Evolutionary conservation across 1,284 basidiomycete genomes (phyloP).

Genomic region (Apiotrichum laibachii): DNA sequence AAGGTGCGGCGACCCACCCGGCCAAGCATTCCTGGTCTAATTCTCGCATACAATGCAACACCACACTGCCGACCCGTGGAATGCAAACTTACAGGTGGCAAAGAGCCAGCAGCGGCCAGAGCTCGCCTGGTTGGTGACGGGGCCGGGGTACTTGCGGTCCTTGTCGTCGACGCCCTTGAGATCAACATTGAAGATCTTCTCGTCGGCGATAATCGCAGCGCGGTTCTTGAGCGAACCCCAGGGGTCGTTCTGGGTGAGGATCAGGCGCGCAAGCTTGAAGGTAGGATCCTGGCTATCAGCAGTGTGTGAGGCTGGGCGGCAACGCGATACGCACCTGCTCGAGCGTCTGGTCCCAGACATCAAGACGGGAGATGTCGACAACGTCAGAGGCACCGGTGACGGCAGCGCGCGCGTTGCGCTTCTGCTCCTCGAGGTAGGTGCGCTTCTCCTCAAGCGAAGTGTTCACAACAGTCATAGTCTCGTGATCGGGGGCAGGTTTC

Average conservation of each 20-base stretch:
- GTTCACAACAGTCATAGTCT: neutral
- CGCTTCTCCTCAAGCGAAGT: constrained; percentile 14
- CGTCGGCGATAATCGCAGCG: constrained; percentile 62
- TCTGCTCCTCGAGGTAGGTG: constrained; percentile 9
- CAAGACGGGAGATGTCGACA: constrained; percentile 60
- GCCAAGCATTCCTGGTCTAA: too few relatives aligned
- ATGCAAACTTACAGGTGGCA: constrained; percentile 62
- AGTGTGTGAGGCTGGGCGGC: neutral
- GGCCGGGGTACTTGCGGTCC: constrained; percentile 55
- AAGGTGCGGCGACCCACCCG: too few relatives aligned
- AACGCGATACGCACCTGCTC: constrained; percentile 44
- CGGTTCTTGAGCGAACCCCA: constrained; percentile 65
- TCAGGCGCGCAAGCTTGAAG: constrained; percentile 71
- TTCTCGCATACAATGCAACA: too few relatives aligned
- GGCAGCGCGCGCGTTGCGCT: neutral
- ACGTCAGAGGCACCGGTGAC: constrained; percentile 5
- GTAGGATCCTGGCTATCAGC: constrained; percentile 56
- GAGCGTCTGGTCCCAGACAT: constrained; percentile 64
- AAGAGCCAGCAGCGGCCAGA: constrained; percentile 92
- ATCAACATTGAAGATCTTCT: constrained; percentile 79
- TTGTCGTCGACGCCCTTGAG: constrained; percentile 56
- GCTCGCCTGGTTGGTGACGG: constrained; percentile 81
- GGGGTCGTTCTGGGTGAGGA: constrained; percentile 73
- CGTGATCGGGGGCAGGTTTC: neutral
- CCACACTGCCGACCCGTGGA: neutral